Percentiles rank a stretch among this genome's conserved stretches.
Evolutionary conservation across 2,329 filamentous ascomycete species (phyloP).

Genomic region (Clarireedia paspali): DNA sequence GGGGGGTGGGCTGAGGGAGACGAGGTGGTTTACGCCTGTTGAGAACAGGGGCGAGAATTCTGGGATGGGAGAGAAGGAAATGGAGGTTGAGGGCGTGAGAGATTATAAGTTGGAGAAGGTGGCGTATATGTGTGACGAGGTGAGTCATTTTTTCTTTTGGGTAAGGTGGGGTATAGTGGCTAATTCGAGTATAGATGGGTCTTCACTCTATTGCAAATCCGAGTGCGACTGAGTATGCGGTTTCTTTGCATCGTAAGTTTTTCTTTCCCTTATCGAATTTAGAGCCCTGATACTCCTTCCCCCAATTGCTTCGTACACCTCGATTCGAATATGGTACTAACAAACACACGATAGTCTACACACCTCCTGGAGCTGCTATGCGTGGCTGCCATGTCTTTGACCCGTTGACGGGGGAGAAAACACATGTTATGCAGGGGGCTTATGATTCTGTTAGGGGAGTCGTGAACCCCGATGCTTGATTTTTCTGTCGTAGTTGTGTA

Average conservation of each 20-base stretch:
- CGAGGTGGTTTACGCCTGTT: slow-evolving; percentile 48
- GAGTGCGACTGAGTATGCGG: slow-evolving; percentile 62
- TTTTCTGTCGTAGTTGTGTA: too few species aligned
- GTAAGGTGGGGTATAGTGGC: background rate
- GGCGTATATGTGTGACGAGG: slow-evolving; percentile 82
- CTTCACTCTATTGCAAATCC: slow-evolving; percentile 78
- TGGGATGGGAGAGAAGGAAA: slow-evolving; percentile 11
- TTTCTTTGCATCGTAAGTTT: slow-evolving; percentile 62
- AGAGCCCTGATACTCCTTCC: too few species aligned
- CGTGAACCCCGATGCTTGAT: background rate
- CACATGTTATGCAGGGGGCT: slow-evolving; percentile 60
- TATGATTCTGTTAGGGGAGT: slow-evolving; percentile 53
- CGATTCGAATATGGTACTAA: background rate
- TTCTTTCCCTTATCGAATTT: background rate
- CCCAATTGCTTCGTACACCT: background rate
- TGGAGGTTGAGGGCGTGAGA: slow-evolving; percentile 38
- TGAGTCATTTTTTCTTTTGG: slow-evolving; percentile 3
- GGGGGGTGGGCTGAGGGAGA: slow-evolving; percentile 69
- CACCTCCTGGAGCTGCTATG: slow-evolving; percentile 83
- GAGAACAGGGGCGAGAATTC: slow-evolving; percentile 8
- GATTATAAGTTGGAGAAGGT: slow-evolving; percentile 65
- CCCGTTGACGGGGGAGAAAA: slow-evolving; percentile 63
- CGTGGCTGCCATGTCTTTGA: slow-evolving; percentile 78
- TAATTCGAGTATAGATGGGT: slow-evolving; percentile 45
- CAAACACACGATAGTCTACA: slow-evolving; percentile 50